Evolutionary conservation across 495 filamentous ascomycete species (phyloP), one percentile per base, ranked within the genome.

Genomic region (Penicillium tannophilum): DNA sequence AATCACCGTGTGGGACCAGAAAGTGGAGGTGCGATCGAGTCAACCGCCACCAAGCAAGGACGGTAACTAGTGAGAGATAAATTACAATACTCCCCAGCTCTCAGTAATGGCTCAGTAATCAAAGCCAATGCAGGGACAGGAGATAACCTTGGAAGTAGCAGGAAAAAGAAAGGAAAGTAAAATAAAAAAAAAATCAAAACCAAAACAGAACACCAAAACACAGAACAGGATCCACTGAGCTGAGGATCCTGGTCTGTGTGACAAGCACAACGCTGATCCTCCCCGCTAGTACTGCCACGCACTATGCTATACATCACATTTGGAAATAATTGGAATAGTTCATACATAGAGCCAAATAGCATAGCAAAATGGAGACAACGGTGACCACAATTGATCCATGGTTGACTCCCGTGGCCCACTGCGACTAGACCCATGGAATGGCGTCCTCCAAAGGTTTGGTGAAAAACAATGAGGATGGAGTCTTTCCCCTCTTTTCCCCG

Each of bases 31-130:
- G 42, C 16, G 52, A 66, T 65, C 65, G 63, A 66, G 63, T 59
- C 64, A 69, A 68, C 59, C 64, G 64, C 66, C 66, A 69, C 66
- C 61, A 69, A 58, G 66, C 61, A 69, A 69, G 66, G 66, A 67
- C 56, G 49, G 33, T 20, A 43, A 43, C 49, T 41, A 46, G 52
- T 43, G 47, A 56, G 26, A 51, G 49, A 7, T 28, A 5, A 28
- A 28, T 28, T 28, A 28, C 28, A 28, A 28, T 28, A 28, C 20
- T 23, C 20, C 20, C 20, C 20, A 23, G 20, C 20, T 23, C 20
- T 23, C 20, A 23, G 20, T 23, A 23, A 23, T 23, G 20, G 20
- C 20, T 23, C 20, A 23, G 20, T 23, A 23, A 23, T 23, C 20
- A 23, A 23, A 23, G 20, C 10, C 52, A 65, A 63, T 56, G 62